phyloP scores from a whole-genome alignment of 2,329 filamentous ascomycete species.

The Aspergillus fructus region DNA sequence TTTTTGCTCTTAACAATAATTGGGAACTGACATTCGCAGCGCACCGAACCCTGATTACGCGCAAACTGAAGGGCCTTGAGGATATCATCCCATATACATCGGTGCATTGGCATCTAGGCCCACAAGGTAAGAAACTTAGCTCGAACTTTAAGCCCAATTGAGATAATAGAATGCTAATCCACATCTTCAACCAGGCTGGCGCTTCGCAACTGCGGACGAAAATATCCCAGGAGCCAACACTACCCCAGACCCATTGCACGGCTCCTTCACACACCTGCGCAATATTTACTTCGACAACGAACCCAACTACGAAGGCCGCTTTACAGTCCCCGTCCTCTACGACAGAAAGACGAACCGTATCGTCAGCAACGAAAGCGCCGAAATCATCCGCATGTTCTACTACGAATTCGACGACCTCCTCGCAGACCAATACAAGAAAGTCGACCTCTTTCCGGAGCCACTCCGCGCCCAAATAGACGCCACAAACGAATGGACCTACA shows the following conservation, averaged over 20 bases:
- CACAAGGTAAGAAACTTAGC: conserved; percentile 50
- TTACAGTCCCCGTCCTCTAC: conserved; percentile 82
- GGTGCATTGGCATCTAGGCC: conserved; percentile 90
- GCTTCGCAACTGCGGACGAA: conserved; percentile 70
- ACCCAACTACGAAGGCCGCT: conserved; percentile 71
- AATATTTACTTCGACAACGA: conserved; percentile 78
- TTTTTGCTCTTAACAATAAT: not conserved
- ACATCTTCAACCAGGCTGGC: conserved; percentile 62
- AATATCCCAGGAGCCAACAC: conserved; percentile 56
- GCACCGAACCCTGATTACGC: conserved; percentile 80
- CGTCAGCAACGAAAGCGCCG: conserved; percentile 80
- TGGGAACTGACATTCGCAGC: conserved; percentile 48
- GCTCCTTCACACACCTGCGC: conserved; percentile 68
- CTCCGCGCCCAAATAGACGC: conserved; percentile 71
- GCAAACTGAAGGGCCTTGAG: conserved; percentile 88
- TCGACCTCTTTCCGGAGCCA: conserved; percentile 67
- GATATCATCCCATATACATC: conserved; percentile 74
- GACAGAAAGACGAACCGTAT: conserved; percentile 70
- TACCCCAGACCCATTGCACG: conserved; percentile 59
- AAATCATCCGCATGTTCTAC: conserved; percentile 90
- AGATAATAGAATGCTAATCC: not conserved
- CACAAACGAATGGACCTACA: conserved; percentile 78
- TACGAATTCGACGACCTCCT: conserved; percentile 74
- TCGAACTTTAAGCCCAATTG: not conserved
- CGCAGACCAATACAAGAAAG: conserved; percentile 55